phyloP scores from a whole-genome alignment of 169 alveolate species.

The Eimeria zaria region DNA sequence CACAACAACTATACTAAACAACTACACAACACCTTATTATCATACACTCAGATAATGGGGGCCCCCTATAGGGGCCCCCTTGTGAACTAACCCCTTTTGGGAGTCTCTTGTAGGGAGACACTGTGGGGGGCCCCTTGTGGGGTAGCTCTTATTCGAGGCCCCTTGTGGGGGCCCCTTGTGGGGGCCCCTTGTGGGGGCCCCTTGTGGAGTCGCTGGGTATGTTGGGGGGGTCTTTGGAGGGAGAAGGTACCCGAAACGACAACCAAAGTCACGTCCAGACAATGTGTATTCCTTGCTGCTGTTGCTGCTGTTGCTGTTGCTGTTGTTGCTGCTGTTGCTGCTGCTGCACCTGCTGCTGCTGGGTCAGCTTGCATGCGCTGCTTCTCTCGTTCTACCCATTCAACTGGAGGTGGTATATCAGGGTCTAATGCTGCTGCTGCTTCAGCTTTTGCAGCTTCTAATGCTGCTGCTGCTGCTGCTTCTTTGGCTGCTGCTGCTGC shows the following conservation, averaged over 20 bases:
- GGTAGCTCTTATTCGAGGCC: neutral
- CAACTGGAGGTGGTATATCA: no score
- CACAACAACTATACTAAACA: neutral
- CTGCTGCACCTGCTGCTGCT: conserved; percentile 11
- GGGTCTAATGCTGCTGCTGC: conserved; percentile 10
- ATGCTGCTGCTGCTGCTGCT: conserved; percentile 19
- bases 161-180: conserved; percentile 5
- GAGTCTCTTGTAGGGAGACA: neutral
- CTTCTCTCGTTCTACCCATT: no score
- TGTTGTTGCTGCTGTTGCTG: conserved; percentile 22
- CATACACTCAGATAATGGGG: no score
- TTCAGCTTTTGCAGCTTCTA: neutral
- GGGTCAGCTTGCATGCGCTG: neutral
- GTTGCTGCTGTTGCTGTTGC: conserved; percentile 22
- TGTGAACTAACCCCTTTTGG: neutral
- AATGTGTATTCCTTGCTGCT: neutral
- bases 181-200: conserved; percentile 13
- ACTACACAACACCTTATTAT: no score
- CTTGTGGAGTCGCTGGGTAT: no score
- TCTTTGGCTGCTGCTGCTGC: neutral
- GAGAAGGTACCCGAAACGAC: conserved; percentile 2
- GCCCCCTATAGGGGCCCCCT: conserved; percentile 39
- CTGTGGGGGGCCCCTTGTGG: conserved; percentile 1
- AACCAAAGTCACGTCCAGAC: neutral
- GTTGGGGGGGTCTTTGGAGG: no score